Base-by-base conservation (phyloP, 2,329 filamentous ascomycete genomes). In the Tolypocladium nubicola region DNA sequence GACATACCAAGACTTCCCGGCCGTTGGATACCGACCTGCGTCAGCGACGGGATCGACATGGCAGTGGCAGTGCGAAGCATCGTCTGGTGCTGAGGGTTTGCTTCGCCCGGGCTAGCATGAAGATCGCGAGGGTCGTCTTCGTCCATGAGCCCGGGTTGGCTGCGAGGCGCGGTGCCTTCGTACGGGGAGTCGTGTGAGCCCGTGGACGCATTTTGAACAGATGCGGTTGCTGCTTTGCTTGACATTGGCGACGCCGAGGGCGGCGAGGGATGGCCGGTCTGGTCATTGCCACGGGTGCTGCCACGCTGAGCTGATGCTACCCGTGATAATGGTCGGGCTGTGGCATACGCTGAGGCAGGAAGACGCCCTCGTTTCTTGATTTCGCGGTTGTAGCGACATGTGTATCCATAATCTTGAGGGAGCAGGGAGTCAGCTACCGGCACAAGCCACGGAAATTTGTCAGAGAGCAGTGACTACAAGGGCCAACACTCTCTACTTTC, bases 361-460 rank as follows among this genome's bases (percentile, higher is more conserved):
- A 68, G 61, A 13, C 71, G 68, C 8, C 71, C 71, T 30, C 71
- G 63, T 57, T 72, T 73, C 62, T 72, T 72, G 26, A 73, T 63
- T 41, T 70, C 64, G 26, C 71, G 67, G 37, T 71, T 69, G 56
- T 74, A 74, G 19, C 66, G 65, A 56, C 71, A 74, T 21, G 65
- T 64, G 54, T 73, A 72, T 8, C 70, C 70, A 60, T 74, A 73
- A 45, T 74, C 71, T 73, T 41, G 10, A 43, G 23, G 16, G 26
- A 13, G 13, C 26, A n/a, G 8, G 33, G 14, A 33, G 58, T 61
- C 52, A 59, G 56, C 23, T 14, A 5, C 40, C 41, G 7, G 23
- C 37, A 23, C 13, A 10, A 53, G n/a, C 16, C 30, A 41, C n/a
- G 26, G 14, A 10, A 2, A 13, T 3, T n/a, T 11, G 45, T 1